These are phyloP conservation scores for Bipolaris sorokiniana DNA, from an alignment of 2,329 filamentous ascomycete species.

Conservation along the genomic window DNA sequence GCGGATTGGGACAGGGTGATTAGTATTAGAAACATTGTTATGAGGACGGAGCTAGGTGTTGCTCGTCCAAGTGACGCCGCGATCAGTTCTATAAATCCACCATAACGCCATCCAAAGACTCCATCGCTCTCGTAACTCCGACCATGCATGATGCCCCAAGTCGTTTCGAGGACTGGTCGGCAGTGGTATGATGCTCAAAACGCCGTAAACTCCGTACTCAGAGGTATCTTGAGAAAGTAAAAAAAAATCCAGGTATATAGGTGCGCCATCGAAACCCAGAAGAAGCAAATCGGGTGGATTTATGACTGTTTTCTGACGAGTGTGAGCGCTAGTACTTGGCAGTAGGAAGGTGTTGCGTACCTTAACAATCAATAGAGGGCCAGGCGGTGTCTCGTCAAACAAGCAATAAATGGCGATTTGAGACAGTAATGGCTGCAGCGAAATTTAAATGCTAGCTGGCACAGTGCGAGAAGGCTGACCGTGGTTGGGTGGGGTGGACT, in stretches of 20 bases:
- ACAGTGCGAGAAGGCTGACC: neutral
- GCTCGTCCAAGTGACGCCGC: constrained; percentile 18
- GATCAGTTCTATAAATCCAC: constrained; percentile 16
- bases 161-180: constrained; percentile 17
- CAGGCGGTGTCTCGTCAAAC: neutral
- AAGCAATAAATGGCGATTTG: neutral
- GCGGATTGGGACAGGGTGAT: constrained; percentile 39
- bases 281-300: constrained; percentile 10
- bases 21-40: constrained; percentile 44
- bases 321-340: constrained; percentile 1
- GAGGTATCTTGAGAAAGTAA: constrained; percentile 33
- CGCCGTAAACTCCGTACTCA: constrained; percentile 38
- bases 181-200: constrained; percentile 23
- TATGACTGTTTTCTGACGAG: constrained; percentile 6
- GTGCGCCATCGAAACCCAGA: constrained; percentile 14
- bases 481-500: neutral
- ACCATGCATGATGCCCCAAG: constrained; percentile 27
- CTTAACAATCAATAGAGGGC: constrained; percentile 5
- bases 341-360: neutral
- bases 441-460: neutral
- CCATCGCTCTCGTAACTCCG: constrained; percentile 25
- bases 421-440: neutral
- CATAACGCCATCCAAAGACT: constrained; percentile 23
- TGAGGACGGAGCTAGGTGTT: constrained; percentile 23
- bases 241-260: constrained; percentile 13